Evolutionary conservation across 1,284 basidiomycete species (phyloP), one percentile per base, ranked within the genome.

Genomic region (Coniferiporia weirii): DNA sequence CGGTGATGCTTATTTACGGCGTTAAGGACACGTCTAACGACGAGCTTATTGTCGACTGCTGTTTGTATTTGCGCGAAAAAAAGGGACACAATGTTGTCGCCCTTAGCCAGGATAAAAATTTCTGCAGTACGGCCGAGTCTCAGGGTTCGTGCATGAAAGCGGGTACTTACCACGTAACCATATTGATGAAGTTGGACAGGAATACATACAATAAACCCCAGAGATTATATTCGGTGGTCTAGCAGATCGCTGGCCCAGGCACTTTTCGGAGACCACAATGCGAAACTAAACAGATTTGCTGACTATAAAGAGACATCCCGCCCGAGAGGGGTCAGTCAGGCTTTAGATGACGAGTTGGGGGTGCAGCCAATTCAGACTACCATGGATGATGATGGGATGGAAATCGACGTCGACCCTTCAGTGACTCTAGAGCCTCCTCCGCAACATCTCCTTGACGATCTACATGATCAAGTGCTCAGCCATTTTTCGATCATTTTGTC

Each of bases 21-120:
- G 3, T 52, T 34, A 57, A 62, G 63, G 76, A 76, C 59, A 74
- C 76, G 64, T 69, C 66, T 55, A 89, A 89, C 65, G 89, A 91
- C 66, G 75, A 77, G 52, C 70, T 84, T 34, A 89, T 91, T 64
- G 71, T 87, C 47, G 88, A 90, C 67, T 91, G 89, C 65, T 87
- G 83, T 66, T 70, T 76, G 63, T 87, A 82, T 68, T 89, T 85
- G 66, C 57, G 57, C 38, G 57, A 60, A 17, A 66, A 63, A 43
- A 58, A 56, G 38, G 27, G 20, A 9, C 61, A 62, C 6, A 68
- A 67, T 5, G 72, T 74, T 32, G 64, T 79, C 55, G 66, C 90
- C 46, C 81, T 83, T 66, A 88, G 83, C 57, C 78, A 75, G 52
- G 89, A 91, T 68, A 83, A 80, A 50, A 85, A 86, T 64, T 70